Conservation (phyloP, 2,329 filamentous ascomycete species). For the Dothiorella sarmentorum region DNA sequence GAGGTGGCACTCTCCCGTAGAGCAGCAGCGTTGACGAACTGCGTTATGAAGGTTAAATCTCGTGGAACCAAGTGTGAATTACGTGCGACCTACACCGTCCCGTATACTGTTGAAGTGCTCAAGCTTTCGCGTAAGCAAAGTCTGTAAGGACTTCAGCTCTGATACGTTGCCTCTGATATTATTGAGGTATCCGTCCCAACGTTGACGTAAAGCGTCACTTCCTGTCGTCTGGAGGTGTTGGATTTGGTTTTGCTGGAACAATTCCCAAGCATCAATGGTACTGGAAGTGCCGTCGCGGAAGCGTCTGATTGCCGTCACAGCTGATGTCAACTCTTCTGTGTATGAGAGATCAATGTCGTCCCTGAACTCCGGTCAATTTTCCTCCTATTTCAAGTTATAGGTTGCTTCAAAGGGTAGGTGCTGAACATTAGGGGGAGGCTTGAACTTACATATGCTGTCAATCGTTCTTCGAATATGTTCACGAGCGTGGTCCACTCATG, state of each 20-base stretch:
- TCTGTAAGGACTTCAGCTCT: background rate
- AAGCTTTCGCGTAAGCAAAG: conserved; percentile 1
- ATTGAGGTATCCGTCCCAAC: background rate
- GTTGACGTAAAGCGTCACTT: background rate
- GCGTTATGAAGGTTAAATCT: background rate
- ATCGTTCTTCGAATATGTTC: background rate
- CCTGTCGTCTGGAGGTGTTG: background rate
- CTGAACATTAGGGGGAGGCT: background rate
- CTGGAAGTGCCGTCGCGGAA: background rate
- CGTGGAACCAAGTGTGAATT: background rate
- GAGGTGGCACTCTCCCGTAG: background rate
- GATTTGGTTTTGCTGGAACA: background rate
- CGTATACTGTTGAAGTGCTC: conserved; percentile 10
- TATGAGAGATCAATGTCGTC: background rate
- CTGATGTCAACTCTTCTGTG: background rate
- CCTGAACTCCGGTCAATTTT: background rate
- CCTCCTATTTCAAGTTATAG: background rate
- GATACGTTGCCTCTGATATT: background rate
- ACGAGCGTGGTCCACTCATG: background rate
- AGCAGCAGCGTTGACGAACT: conserved; percentile 2
- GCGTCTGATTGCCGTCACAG: background rate
- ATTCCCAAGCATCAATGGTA: conserved; percentile 3
- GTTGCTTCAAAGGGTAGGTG: background rate
- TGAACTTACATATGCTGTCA: background rate
- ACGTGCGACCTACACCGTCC: background rate